Evolutionary conservation across 2,329 filamentous ascomycete genomes (phyloP).

Genomic region (Pezicula neosporulosa): DNA sequence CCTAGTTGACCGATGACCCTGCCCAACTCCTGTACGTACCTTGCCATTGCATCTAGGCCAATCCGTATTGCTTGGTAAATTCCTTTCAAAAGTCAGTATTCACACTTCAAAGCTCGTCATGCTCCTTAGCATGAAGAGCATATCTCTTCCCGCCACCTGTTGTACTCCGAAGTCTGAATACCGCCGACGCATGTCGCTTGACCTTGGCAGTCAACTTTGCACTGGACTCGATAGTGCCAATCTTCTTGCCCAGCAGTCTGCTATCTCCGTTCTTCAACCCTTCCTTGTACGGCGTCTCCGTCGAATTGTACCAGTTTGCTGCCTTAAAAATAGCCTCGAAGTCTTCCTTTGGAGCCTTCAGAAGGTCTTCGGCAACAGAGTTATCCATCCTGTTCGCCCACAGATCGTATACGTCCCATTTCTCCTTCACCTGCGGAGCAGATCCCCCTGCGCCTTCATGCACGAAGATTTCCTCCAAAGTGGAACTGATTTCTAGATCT

Average conservation of each 20-base stretch:
- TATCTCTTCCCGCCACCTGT: conserved; percentile 28
- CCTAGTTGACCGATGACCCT: neutral
- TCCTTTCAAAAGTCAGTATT: too few species aligned
- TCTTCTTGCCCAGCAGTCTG: conserved; percentile 41
- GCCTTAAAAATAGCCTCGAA: conserved; percentile 1
- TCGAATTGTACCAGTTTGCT: conserved; percentile 38
- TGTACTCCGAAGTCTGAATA: conserved; percentile 37
- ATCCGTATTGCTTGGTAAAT: too few species aligned
- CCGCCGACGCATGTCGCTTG: conserved; percentile 38
- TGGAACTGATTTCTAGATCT: conserved; percentile 39
- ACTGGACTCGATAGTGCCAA: conserved; percentile 31
- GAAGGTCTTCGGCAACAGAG: conserved; percentile 34
- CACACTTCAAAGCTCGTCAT: too few species aligned
- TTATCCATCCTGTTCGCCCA: conserved; percentile 47
- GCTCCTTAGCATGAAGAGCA: conserved; percentile 21
- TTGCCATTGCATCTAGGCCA: too few species aligned
- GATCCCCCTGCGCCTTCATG: conserved; percentile 37
- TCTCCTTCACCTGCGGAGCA: conserved; percentile 32
- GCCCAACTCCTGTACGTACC: conserved; percentile 4
- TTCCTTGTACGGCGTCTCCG: conserved; percentile 37
- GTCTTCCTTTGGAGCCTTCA: conserved; percentile 30
- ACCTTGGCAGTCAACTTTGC: conserved; percentile 38
- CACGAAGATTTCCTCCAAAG: conserved; percentile 45
- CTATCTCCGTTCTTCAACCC: conserved; percentile 36
- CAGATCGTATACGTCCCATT: conserved; percentile 47